Evolutionary conservation across 2,329 filamentous ascomycete species (phyloP).

Genomic region (Epichloe uncinata): DNA sequence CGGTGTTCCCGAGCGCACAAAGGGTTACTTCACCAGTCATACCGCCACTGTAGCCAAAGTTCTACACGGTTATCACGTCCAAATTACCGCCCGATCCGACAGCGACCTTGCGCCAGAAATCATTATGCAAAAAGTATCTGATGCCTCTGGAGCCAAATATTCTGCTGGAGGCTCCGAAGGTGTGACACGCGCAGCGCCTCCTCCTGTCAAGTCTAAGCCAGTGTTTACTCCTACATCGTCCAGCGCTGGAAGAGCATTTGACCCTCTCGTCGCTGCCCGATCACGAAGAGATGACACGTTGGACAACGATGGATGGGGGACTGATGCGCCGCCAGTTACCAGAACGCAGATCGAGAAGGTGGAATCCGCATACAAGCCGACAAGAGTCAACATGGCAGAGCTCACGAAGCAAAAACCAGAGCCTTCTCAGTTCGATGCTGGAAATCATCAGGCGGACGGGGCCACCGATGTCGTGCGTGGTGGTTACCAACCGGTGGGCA

Average conservation of each 20-base stretch:
- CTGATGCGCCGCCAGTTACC: conserved; percentile 82
- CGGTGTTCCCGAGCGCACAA: conserved; percentile 94
- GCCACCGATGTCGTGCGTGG: conserved; percentile 60
- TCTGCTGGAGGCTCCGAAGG: conserved; percentile 51
- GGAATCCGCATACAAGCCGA: conserved; percentile 82
- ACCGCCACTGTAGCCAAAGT: conserved; percentile 79
- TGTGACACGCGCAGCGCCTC: conserved; percentile 40
- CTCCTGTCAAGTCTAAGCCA: conserved; percentile 74
- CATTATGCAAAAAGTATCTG: conserved; percentile 86
- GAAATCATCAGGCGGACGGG: conserved; percentile 30
- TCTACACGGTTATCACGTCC: conserved; percentile 92
- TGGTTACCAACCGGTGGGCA: conserved; percentile 85
- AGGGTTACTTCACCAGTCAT: conserved; percentile 97
- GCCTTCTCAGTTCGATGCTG: conserved; percentile 44
- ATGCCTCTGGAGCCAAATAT: conserved; percentile 93
- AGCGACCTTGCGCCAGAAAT: conserved; percentile 74
- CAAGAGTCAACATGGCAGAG: conserved; percentile 85
- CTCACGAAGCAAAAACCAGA: conserved; percentile 61
- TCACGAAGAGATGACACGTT: conserved; percentile 45
- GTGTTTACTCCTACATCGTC: conserved; percentile 69
- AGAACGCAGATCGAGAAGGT: conserved; percentile 86
- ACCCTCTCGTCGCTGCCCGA: conserved; percentile 54
- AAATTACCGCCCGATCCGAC: conserved; percentile 89
- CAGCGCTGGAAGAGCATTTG: conserved; percentile 38
- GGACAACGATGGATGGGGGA: conserved; percentile 87